Evolutionary conservation across 108 stramenopile genomes (phyloP), one percentile per base, ranked within the genome.

Genomic region (Cyclotella baltica): DNA sequence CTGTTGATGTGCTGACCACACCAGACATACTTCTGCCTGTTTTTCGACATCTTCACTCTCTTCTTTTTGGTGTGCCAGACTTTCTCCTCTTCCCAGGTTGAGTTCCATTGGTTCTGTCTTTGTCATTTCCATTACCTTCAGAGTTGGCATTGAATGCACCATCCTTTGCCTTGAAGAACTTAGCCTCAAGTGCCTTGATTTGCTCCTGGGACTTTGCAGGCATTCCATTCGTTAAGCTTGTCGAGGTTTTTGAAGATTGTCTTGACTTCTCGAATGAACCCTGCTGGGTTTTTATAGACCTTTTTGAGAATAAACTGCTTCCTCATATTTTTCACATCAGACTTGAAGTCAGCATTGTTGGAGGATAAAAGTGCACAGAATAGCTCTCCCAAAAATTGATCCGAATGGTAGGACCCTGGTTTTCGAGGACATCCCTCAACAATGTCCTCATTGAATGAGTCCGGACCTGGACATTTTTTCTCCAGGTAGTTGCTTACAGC

Each of bases 371-470:
- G 23, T 0, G 59, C 72, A 47, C 47, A 59, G 38, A 73, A 73
- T 25, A 73, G 59, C n/a, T 73, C 36, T n/a, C 13, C 40, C 8
- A 73, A 8, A 43, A 73, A 62, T 27, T 20, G 34, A 48, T 46
- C 40, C 27, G 61, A 58, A 23, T 62, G 40, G 19, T 46, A 73
- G 10, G 22, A 34, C 18, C 46, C 61, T 3, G 38, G 40, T 18
- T 73, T 73, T 37, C 37, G 15, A 28, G 25, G 22, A 73, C 62
- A 9, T 62, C 61, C 40, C 58, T 19, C 4, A 28, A 37, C 1
- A 38, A 19, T 19, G 35, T 23, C 28, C 58, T 56, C 55, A 72
- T 57, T 5, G 18, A 19, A 3, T 20, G 35, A 15, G 27, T 58
- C 3, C 36, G 38, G 20, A 29, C 53, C 20, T 25, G 36, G 34